Conservation (phyloP, 106 monocot species). For the Platanthera zijinensis region DNA sequence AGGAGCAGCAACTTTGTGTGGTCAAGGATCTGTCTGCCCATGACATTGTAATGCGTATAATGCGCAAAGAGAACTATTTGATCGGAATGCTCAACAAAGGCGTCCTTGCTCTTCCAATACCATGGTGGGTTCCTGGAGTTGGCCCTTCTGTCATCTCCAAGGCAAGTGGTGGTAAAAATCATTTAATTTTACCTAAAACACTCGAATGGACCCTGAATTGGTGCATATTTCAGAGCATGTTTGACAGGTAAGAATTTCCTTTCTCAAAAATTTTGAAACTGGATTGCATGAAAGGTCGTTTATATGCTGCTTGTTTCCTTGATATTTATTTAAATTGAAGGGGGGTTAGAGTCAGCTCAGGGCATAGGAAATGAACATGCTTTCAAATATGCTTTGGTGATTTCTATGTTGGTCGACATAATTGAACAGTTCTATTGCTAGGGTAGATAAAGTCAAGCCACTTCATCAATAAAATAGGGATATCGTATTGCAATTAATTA, state of each 20-base stretch:
- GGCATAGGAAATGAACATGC: background rate
- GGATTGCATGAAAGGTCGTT: too few relatives aligned
- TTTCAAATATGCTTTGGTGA: too few relatives aligned
- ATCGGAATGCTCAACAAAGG: conserved; percentile 99
- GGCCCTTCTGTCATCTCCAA: conserved; percentile 52
- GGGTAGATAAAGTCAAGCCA: too few relatives aligned
- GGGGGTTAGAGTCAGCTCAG: background rate
- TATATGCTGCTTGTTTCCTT: too few relatives aligned
- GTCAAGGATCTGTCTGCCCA: conserved; percentile 91
- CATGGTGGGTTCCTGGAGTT: conserved; percentile 79
- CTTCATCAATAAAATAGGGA: too few relatives aligned
- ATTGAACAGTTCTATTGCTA: too few relatives aligned
- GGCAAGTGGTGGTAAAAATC: conserved; percentile 47
- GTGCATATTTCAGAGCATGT: conserved; percentile 99
- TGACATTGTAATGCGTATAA: conserved; percentile 90
- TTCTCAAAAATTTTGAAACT: background rate
- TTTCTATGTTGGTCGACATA: too few relatives aligned
- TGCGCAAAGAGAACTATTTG: conserved; percentile 98
- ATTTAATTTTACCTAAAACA: conserved; percentile 83
- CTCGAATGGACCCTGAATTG: conserved; percentile 96
- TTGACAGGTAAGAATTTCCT: conserved; percentile 63
- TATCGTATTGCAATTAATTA: too few relatives aligned
- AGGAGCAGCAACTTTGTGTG: conserved; percentile 72
- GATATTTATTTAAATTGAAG: too few relatives aligned
- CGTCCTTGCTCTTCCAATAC: conserved; percentile 72